phyloP scores from a whole-genome alignment of 2,329 filamentous ascomycete genomes.

The Aspergillus candidus region DNA sequence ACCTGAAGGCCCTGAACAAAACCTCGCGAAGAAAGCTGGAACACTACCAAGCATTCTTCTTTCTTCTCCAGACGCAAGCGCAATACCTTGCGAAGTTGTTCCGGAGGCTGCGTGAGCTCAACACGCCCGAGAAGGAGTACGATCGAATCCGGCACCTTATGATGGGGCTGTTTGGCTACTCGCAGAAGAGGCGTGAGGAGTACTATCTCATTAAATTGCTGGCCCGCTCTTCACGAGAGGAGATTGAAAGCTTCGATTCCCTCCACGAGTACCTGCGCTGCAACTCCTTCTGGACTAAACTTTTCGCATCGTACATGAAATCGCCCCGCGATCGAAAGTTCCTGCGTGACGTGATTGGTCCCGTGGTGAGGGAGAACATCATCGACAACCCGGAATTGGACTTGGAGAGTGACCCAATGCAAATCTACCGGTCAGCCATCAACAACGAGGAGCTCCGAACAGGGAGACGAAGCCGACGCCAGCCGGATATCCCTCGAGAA shows the following conservation, averaged over 20 bases:
- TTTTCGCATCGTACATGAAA: constrained; percentile 80
- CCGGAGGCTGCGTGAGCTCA: constrained; percentile 72
- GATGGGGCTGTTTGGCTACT: constrained; percentile 95
- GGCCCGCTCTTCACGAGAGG: constrained; percentile 73
- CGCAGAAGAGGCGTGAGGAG: constrained; percentile 92
- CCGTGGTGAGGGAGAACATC: constrained; percentile 83
- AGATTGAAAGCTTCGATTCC: constrained; percentile 65
- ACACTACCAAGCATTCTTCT: constrained; percentile 95
- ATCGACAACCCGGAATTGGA: constrained; percentile 87
- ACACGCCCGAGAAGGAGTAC: constrained; percentile 81
- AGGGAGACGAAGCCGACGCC: constrained; percentile 72
- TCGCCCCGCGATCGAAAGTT: constrained; percentile 91
- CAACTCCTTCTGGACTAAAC: constrained; percentile 87
- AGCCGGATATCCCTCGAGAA: constrained; percentile 79
- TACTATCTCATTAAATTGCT: constrained; percentile 93
- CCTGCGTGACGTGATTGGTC: constrained; percentile 76
- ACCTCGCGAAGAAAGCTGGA: constrained; percentile 91
- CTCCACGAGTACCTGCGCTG: constrained; percentile 82
- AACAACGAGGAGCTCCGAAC: constrained; percentile 96
- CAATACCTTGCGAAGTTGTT: constrained; percentile 90
- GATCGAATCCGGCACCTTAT: constrained; percentile 89
- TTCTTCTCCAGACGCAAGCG: constrained; percentile 91
- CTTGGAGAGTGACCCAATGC: constrained; percentile 92
- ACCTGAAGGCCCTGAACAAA: constrained; percentile 96
- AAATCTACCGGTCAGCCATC: constrained; percentile 91